Base-by-base conservation (phyloP, 257 asterid genomes). In the Lavandula angustifolia region DNA sequence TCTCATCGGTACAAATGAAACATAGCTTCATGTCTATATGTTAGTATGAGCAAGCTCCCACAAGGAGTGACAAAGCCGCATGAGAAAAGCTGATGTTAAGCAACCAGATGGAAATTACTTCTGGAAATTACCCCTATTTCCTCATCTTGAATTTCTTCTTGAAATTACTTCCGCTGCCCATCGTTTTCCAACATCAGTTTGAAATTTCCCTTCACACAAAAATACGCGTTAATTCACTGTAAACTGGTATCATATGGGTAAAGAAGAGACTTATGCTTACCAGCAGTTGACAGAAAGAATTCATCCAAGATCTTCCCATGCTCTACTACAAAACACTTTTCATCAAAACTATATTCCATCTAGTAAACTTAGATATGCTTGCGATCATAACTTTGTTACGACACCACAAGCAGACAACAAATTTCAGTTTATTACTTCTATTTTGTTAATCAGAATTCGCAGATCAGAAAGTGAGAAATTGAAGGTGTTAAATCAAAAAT, bases 121-220 rank as follows among this genome's bases (percentile, higher is more conserved):
- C n/a, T n/a, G n/a, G n/a, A n/a, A n/a, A n/a, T 59, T 64, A 46
- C 58, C 71, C 64, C 74, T 72, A 53, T 77, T 65, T 13, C 82
- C 81, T 72, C 72, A 51, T 75, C 83, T 82, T 68, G 94, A 77
- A 61, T 77, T 88, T 72, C 98, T 84, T 69, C 98, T 77, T 7
- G 85, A 80, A 55, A 70, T 82, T 70, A 91, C 80, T 71, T 88
- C 98, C 9, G 96, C 96, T 48, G 98, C 98, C 98, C 97, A 92
- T 52, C 74, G 87, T 78, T 87, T 92, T 6, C 98, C 98, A n/a
- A 34, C 9, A 44, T 17, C 8, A 13, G 17, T 16, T 22, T 89
- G 96, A 75, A 92, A 56, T 79, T 92, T 92, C 16, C 98, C 98
- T 92, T 66, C 79, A 53, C 32, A 70, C 10, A 50, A 8, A 62